Conservation (phyloP, 495 filamentous ascomycete genomes). For the Gamarada debralockiae region DNA sequence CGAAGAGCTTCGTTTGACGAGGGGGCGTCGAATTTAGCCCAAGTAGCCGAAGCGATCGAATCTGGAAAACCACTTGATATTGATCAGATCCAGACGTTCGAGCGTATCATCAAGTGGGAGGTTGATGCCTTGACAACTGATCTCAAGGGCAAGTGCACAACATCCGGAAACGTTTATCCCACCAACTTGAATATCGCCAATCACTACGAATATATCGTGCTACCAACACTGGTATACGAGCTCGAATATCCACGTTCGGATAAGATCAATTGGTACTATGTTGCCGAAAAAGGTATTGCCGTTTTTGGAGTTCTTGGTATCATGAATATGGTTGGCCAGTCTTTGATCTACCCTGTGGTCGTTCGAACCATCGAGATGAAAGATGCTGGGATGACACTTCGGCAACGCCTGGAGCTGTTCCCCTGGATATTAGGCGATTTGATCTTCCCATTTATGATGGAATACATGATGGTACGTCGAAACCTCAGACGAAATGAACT, state of each 20-base stretch:
- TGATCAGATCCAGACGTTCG: constrained; percentile 56
- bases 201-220: constrained; percentile 65
- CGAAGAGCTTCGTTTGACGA: constrained; percentile 29
- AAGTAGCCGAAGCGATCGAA: constrained; percentile 51
- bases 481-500: not conserved
- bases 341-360: constrained; percentile 57
- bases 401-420: constrained; percentile 57
- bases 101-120: constrained; percentile 56
- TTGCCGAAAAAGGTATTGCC: constrained; percentile 62
- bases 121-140: constrained; percentile 58
- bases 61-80: constrained; percentile 50
- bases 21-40: constrained; percentile 42
- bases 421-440: constrained; percentile 67
- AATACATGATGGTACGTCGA: constrained; percentile 51
- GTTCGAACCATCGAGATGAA: constrained; percentile 52
- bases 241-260: constrained; percentile 70
- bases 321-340: constrained; percentile 55
- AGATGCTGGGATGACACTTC: constrained; percentile 52
- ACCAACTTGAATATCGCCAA: constrained; percentile 62
- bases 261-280: constrained; percentile 65
- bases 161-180: constrained; percentile 48
- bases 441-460: constrained; percentile 72
- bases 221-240: constrained; percentile 75
- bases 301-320: constrained; percentile 65
- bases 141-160: constrained; percentile 53